phyloP scores from a whole-genome alignment of 2,329 filamentous ascomycete species.

The Microdochium nivale region DNA sequence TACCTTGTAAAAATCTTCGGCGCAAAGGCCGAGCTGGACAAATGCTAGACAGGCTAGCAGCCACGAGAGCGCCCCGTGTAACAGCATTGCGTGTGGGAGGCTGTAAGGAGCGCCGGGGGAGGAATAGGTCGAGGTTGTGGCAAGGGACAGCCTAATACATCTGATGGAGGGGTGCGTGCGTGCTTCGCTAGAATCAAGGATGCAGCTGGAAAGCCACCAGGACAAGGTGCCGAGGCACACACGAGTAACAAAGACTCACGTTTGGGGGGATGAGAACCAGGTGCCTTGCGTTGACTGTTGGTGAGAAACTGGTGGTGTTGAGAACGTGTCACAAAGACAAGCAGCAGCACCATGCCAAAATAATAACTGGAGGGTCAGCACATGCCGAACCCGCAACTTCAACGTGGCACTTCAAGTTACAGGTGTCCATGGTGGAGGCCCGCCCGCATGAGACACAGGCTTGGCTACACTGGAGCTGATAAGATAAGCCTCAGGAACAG shows the following conservation, averaged over 20 bases:
- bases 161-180: not conserved
- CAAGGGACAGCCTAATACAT: not conserved
- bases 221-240: not conserved
- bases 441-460: not conserved
- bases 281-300: not conserved
- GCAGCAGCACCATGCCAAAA: not conserved
- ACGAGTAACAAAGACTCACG: not conserved
- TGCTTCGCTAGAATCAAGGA: not conserved
- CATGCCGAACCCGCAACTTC: not conserved
- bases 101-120: not conserved
- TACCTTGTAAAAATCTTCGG: constrained; percentile 76
- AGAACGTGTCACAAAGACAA: not conserved
- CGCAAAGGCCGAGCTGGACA: constrained; percentile 45
- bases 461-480: not conserved
- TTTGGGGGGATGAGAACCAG: not conserved
- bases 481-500: not conserved
- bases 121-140: not conserved
- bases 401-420: not conserved
- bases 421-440: not conserved
- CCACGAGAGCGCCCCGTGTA: constrained; percentile 33
- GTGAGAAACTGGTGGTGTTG: not conserved
- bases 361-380: not conserved
- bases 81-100: constrained; percentile 36
- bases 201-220: not conserved
- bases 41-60: constrained; percentile 44